Evolutionary conservation across 75 land plant genomes (phyloP), one percentile per base, ranked within the genome.

Genomic region (Gnetum montanum): DNA sequence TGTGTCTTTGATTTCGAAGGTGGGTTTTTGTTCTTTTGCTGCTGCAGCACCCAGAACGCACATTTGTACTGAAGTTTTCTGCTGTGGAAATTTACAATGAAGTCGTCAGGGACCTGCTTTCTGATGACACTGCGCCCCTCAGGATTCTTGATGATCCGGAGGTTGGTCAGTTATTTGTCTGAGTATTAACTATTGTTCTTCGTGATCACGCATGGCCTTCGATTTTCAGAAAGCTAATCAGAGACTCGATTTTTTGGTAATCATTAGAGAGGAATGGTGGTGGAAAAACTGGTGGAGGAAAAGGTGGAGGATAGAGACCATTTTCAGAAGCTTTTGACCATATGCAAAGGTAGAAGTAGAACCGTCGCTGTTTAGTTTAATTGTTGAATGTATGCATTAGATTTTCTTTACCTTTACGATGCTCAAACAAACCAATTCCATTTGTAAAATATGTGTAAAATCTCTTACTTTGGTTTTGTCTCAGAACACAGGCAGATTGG

Each of bases 61-160:
- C 77, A 43, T 95, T 83, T 64, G 73, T 76, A 18, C 31, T 90
- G 45, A 95, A 81, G 63, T 78, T 95, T n/a, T 79, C 97, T 13
- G 98, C 94, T n/a, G 66, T 94, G 62, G 98, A 94, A 64, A 94
- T 94, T 11, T 94, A 94, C 49, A 95, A 95, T 70, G 99, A 95
- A 74, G 85, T 76, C 29, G 85, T 95, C 25, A 85, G 66, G 59
- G 99, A 95, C 58, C 85, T 95, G 19, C 90, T 95, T 4, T 90
- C 85, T 30, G 37, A 29, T 18, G 51, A 10, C 28, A 65, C 52
- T 45, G 59, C 64, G 47, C 79, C 88, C 15, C 84, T 95, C 13
- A 62, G 99, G 62, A 70, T 95, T 57, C 65, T 86, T 11, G 99
- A 95, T 65, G 99, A 95, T 68, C 91, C 84, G 33, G 99, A 95